phyloP scores from a whole-genome alignment of 2,329 filamentous ascomycete species.

The Talaromyces albobiverticillius region DNA sequence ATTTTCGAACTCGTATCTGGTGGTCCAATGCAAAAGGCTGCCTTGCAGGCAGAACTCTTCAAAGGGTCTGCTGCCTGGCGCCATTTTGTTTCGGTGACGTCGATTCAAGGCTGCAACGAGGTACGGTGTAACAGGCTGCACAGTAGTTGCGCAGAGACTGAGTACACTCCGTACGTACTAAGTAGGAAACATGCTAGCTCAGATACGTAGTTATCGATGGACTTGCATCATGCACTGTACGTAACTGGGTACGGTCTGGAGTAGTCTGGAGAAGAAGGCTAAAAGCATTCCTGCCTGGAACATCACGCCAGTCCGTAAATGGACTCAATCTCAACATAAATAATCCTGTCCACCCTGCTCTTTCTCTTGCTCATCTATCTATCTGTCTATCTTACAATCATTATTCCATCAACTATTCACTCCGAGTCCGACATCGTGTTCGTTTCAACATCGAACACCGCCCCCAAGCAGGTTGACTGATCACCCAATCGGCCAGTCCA shows the following conservation, averaged over 20 bases:
- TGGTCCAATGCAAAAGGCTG: too few relatives aligned
- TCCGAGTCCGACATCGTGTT: not conserved
- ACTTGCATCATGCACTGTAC: not conserved
- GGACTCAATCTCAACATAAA: constrained; percentile 6
- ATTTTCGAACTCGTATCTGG: too few relatives aligned
- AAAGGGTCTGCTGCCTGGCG: not conserved
- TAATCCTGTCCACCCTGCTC: constrained; percentile 6
- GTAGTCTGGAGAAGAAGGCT: not conserved
- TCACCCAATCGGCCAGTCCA: not conserved
- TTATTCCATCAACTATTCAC: not conserved
- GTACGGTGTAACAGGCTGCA: too few relatives aligned
- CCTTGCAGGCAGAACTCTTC: not conserved
- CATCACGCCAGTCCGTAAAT: constrained; percentile 1
- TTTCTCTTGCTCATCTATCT: not conserved
- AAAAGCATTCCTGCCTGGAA: not conserved
- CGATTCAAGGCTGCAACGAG: not conserved
- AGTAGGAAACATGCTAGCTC: too few relatives aligned
- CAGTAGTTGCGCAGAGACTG: too few relatives aligned
- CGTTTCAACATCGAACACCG: constrained; percentile 11
- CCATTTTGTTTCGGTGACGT: not conserved
- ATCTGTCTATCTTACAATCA: not conserved
- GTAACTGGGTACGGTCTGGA: not conserved
- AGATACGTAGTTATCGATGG: too few relatives aligned
- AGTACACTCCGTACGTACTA: too few relatives aligned
- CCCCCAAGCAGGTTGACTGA: constrained; percentile 5